Evolutionary conservation across 2,329 filamentous ascomycete species (phyloP).

Genomic region (Cladophialophora psammophila): DNA sequence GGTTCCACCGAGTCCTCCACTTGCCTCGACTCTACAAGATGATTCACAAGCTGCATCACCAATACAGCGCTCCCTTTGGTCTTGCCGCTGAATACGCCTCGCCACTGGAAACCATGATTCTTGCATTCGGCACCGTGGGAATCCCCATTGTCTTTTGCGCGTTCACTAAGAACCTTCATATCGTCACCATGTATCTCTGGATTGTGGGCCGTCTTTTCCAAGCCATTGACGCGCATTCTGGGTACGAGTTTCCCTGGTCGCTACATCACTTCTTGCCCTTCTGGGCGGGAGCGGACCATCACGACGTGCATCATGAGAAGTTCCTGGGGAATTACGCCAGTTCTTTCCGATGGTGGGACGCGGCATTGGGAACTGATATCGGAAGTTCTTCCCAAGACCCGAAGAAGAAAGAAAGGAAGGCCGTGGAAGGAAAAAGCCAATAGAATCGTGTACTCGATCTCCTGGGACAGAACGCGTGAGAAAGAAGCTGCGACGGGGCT

Average conservation of each 20-base stretch:
- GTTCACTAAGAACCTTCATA: slow-evolving; percentile 85
- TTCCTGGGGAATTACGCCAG: slow-evolving; percentile 98
- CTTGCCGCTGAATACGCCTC: slow-evolving; percentile 97
- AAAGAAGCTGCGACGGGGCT: slow-evolving; percentile 26
- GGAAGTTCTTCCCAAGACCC: slow-evolving; percentile 53
- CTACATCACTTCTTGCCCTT: slow-evolving; percentile 94
- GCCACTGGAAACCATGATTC: slow-evolving; percentile 93
- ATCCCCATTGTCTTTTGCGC: slow-evolving; percentile 83
- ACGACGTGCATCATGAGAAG: slow-evolving; percentile 96
- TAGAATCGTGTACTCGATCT: slow-evolving; percentile 8
- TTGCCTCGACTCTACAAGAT: slow-evolving; percentile 94
- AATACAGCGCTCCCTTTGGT: slow-evolving; percentile 96
- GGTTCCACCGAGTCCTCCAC: slow-evolving; percentile 90
- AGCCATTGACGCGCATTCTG: slow-evolving; percentile 95
- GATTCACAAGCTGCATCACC: slow-evolving; percentile 99
- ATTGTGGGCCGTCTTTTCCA: slow-evolving; percentile 93
- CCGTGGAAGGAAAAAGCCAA: slow-evolving; percentile 19
- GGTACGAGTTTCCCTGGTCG: slow-evolving; percentile 98
- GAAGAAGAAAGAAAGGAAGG: slow-evolving; percentile 29
- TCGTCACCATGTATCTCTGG: slow-evolving; percentile 98
- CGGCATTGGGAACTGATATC: slow-evolving; percentile 88
- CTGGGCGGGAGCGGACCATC: slow-evolving; percentile 97
- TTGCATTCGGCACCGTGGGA: slow-evolving; percentile 85
- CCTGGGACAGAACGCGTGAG: background rate
- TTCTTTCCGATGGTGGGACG: slow-evolving; percentile 99